phyloP scores from a whole-genome alignment of 2,329 filamentous ascomycete species.

The Trichoderma afroharzianum region DNA sequence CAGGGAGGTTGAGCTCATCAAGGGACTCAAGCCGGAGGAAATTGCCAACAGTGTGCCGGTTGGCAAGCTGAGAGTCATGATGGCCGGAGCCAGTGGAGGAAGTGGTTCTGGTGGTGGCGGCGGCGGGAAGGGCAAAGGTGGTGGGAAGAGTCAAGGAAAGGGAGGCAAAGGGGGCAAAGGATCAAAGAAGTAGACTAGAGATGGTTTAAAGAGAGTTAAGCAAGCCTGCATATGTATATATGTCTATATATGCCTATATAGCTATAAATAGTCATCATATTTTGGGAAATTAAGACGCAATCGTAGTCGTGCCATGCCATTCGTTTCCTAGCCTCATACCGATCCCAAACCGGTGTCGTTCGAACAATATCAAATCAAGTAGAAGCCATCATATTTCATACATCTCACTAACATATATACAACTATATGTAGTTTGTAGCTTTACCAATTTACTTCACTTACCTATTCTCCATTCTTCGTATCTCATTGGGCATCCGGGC shows the following conservation, averaged over 20 bases:
- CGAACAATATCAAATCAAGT: not conserved
- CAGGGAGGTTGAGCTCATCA: slow-evolving; percentile 79
- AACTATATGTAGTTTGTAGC: not conserved
- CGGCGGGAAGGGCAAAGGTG: slow-evolving; percentile 20
- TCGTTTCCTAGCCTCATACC: not conserved
- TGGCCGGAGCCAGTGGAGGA: slow-evolving; percentile 53
- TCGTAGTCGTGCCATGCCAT: not conserved
- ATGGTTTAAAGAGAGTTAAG: not conserved
- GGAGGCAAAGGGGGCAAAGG: slow-evolving; percentile 39
- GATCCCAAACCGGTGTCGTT: not conserved
- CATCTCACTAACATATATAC: not conserved
- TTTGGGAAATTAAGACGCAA: not conserved
- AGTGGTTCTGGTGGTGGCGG: slow-evolving; percentile 38
- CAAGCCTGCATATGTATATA: not conserved
- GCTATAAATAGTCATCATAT: not conserved
- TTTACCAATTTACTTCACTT: not conserved
- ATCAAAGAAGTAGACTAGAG: slow-evolving; percentile 37
- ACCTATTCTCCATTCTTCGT: slow-evolving; percentile 40
- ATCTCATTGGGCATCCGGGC: slow-evolving; percentile 58
- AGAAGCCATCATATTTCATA: not conserved
- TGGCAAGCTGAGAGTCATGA: slow-evolving; percentile 74
- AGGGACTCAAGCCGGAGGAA: slow-evolving; percentile 76
- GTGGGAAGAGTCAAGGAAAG: slow-evolving; percentile 29
- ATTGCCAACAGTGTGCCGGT: slow-evolving; percentile 78
- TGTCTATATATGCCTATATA: not conserved